These are phyloP conservation scores for Euphorbia peplus DNA, from an alignment of 345 rosid species.

Conservation along the genomic window DNA sequence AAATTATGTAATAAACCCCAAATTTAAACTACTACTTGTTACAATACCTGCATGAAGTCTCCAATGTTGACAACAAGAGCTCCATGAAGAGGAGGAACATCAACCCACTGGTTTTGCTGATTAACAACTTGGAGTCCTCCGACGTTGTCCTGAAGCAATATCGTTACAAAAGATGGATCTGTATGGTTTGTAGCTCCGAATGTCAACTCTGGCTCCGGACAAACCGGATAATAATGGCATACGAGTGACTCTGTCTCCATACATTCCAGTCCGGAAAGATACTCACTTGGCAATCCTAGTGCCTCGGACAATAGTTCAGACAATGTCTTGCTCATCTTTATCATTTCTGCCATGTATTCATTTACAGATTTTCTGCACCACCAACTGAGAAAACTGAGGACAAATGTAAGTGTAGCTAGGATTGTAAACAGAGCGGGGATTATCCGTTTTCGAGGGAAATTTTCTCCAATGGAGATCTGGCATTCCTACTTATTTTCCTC, in stretches of 20 bases:
- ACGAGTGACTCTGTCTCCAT: conserved; percentile 43
- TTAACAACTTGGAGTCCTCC: conserved; percentile 51
- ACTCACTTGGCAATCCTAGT: conserved; percentile 33
- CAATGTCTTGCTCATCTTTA: conserved; percentile 27
- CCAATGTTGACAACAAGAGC: conserved; percentile 47
- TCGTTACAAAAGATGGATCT: conserved; percentile 45
- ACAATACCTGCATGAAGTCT: conserved; percentile 52
- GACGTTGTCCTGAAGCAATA: conserved; percentile 42
- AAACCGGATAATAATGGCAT: conserved; percentile 50
- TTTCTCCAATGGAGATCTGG: no score
- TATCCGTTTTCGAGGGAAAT: no score
- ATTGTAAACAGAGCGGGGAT: no score
- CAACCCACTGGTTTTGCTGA: conserved; percentile 42
- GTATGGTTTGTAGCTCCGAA: conserved; percentile 44
- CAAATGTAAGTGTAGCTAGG: no score
- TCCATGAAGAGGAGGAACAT: conserved; percentile 34
- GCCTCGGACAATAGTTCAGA: conserved; percentile 45
- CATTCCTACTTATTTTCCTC: no score
- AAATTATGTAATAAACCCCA: no score
- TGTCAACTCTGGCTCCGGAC: conserved; percentile 51
- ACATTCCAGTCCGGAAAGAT: conserved; percentile 38
- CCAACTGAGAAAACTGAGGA: no score
- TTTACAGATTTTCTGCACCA: conserved; percentile 36
- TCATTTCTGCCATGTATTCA: conserved; percentile 34
- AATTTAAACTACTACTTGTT: no score